A percentile compares a stretch with the other conserved stretches of the same genome.
phyloP scores from a whole-genome alignment of 768 basidiomycete genomes.

The Gyrodon lividus region DNA sequence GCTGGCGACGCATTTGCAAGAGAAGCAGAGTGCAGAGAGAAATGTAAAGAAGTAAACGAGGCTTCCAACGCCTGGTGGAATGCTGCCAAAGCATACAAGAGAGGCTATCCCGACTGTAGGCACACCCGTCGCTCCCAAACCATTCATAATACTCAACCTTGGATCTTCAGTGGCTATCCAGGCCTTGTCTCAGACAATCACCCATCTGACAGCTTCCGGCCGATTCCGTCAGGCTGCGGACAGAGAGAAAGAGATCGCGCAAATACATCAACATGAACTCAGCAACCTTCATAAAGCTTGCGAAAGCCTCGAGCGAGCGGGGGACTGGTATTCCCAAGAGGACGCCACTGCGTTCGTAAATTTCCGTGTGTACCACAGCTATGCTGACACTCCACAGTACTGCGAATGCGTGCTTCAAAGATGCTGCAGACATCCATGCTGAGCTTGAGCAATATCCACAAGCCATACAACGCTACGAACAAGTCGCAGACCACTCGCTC shows the following conservation, averaged over 20 bases:
- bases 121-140: slow-evolving; percentile 7
- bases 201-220: slow-evolving; percentile 77
- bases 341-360: slow-evolving; percentile 87
- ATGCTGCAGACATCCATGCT: slow-evolving; percentile 93
- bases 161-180: slow-evolving; percentile 75
- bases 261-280: slow-evolving; percentile 84
- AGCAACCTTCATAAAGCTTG: slow-evolving; percentile 82
- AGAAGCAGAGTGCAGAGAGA: slow-evolving; percentile 93
- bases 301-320: slow-evolving; percentile 88
- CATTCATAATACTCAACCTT: slow-evolving; percentile 10
- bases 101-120: slow-evolving; percentile 80
- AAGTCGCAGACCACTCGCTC: slow-evolving; percentile 84
- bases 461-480: slow-evolving; percentile 87
- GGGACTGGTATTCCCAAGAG: slow-evolving; percentile 97
- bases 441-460: slow-evolving; percentile 81
- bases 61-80: slow-evolving; percentile 99
- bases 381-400: slow-evolving; percentile 54
- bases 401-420: slow-evolving; percentile 93
- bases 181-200: slow-evolving; percentile 81
- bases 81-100: slow-evolving; percentile 94
- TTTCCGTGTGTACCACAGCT: neutral
- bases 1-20: slow-evolving; percentile 90
- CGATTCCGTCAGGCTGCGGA: slow-evolving; percentile 98
- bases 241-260: slow-evolving; percentile 94
- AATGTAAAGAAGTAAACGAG: slow-evolving; percentile 84